phyloP scores from a whole-genome alignment of 2,329 filamentous ascomycete genomes.

The Aspergillus sp. region DNA sequence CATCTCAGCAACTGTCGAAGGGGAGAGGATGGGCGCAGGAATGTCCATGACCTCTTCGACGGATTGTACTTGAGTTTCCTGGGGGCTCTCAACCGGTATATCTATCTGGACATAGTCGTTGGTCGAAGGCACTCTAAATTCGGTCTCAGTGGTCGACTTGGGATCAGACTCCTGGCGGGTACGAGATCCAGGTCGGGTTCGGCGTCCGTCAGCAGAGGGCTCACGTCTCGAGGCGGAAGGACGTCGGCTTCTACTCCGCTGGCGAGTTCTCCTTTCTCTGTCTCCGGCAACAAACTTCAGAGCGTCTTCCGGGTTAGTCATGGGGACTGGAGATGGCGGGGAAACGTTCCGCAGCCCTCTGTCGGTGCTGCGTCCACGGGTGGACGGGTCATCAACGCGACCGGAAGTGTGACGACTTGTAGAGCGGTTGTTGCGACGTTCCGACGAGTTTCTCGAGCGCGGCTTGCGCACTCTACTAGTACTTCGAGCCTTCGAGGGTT shows the following conservation, averaged over 20 bases:
- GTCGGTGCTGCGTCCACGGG: slow-evolving; percentile 65
- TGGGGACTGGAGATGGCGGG: slow-evolving; percentile 79
- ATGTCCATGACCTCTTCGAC: slow-evolving; percentile 31
- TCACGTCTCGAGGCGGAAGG: slow-evolving; percentile 50
- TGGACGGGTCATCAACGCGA: slow-evolving; percentile 35
- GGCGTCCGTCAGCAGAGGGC: slow-evolving; percentile 52
- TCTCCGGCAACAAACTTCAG: slow-evolving; percentile 51
- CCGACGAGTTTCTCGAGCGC: slow-evolving; percentile 36
- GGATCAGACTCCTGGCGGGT: slow-evolving; percentile 39
- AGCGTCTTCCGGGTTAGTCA: slow-evolving; percentile 69
- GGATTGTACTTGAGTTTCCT: slow-evolving; percentile 1
- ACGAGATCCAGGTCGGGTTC: slow-evolving; percentile 36
- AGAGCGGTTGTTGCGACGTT: slow-evolving; percentile 42
- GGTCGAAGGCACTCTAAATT: slow-evolving; percentile 15
- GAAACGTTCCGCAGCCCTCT: slow-evolving; percentile 68
- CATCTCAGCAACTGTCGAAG: slow-evolving; percentile 60
- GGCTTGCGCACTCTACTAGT: slow-evolving; percentile 60
- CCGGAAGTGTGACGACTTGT: slow-evolving; percentile 48
- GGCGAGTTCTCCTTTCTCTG: slow-evolving; percentile 52
- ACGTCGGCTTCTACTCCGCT: slow-evolving; percentile 57
- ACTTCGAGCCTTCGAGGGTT: slow-evolving; percentile 38
- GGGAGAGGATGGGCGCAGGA: slow-evolving; percentile 27
- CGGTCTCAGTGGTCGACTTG: slow-evolving; percentile 19
- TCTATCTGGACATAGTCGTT: slow-evolving; percentile 20
- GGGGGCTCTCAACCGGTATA: slow-evolving; percentile 7